Evolutionary conservation across 2,329 filamentous ascomycete species (phyloP), one percentile per base, ranked within the genome.

Genomic region (Aspergillus sp.): DNA sequence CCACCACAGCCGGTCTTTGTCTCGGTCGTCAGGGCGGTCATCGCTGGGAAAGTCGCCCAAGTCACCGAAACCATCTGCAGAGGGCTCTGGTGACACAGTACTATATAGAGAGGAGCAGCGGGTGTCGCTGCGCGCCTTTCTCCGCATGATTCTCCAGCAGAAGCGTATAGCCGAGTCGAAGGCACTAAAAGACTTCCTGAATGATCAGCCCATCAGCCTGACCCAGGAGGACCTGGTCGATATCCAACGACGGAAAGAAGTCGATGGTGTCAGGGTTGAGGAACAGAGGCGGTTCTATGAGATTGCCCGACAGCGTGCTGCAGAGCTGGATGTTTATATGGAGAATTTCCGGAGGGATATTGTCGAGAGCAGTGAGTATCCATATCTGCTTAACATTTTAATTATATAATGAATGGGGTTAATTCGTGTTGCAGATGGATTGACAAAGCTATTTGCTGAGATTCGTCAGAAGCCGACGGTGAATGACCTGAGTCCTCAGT

Each of bases 321-420:
- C 87, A 4, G 93, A 97, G 61, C 76, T 98, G 43, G 93, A 98
- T 67, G 87, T 94, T 27, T 96, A 97, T 64, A 98, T 98, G 93
- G 93, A 98, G 69, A 78, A 79, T 50, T 85, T 85, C 64, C 73
- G 82, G 41, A 70, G 79, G 52, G 80, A 83, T 50, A 82, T 85
- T 54, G 81, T 85, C 27, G 82, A 85, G 64, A 75, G 72, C 70
- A 94, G 83, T 88, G 68, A 68, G 82, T 72, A 40, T 32, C 19
- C 19, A 19, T 19, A 19, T 2, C 19, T 19, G 19, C 19, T 19
- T 19, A 3, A n/a, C 8, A 51, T 36, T 9, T 6, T 27, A 5
- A 19, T 19, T 28, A 19, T 33, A 7, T 82, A 47, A 73, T 7
- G 29, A 26, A 5, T n/a, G 33, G 12, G 42, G 47, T 53, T 27